Conservation (phyloP, 768 basidiomycete species). For the Mycena metata region DNA sequence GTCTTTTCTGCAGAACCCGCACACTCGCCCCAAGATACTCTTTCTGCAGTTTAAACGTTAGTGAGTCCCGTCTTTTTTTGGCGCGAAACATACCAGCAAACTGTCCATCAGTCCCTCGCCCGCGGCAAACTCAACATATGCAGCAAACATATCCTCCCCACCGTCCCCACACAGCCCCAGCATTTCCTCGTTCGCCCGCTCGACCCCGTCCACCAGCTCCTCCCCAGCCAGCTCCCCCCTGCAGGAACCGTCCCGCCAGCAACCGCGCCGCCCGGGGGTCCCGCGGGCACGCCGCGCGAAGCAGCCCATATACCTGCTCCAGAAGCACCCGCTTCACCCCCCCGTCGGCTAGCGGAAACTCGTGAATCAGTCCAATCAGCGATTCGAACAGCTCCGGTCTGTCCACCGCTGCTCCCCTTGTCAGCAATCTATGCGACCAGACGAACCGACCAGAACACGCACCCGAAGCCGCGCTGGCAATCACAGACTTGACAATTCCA, state of each 20-base stretch:
- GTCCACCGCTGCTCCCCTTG: slow-evolving; percentile 52
- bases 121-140: slow-evolving; percentile 68
- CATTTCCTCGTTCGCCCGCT: slow-evolving; percentile 57
- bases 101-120: slow-evolving; percentile 60
- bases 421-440: background rate
- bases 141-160: slow-evolving; percentile 47
- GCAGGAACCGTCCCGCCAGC: slow-evolving; percentile 51
- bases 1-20: slow-evolving; percentile 5
- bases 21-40: slow-evolving; percentile 59
- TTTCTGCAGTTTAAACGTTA: slow-evolving; percentile 55
- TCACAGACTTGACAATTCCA: slow-evolving; percentile 84
- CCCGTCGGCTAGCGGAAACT: slow-evolving; percentile 51
- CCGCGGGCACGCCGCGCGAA: slow-evolving; percentile 48
- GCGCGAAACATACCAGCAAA: slow-evolving; percentile 56
- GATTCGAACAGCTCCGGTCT: slow-evolving; percentile 57
- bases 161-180: slow-evolving; percentile 40
- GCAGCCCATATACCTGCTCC: slow-evolving; percentile 55
- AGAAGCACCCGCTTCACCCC: slow-evolving; percentile 43
- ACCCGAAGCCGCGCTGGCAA: slow-evolving; percentile 83
- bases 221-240: slow-evolving; percentile 46
- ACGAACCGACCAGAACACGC: slow-evolving; percentile 25
- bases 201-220: slow-evolving; percentile 55
- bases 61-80: slow-evolving; percentile 23
- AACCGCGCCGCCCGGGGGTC: slow-evolving; percentile 55
- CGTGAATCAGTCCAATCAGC: slow-evolving; percentile 53